Base-by-base conservation (phyloP, 805 yeast species). In the Ogataea corticis region DNA sequence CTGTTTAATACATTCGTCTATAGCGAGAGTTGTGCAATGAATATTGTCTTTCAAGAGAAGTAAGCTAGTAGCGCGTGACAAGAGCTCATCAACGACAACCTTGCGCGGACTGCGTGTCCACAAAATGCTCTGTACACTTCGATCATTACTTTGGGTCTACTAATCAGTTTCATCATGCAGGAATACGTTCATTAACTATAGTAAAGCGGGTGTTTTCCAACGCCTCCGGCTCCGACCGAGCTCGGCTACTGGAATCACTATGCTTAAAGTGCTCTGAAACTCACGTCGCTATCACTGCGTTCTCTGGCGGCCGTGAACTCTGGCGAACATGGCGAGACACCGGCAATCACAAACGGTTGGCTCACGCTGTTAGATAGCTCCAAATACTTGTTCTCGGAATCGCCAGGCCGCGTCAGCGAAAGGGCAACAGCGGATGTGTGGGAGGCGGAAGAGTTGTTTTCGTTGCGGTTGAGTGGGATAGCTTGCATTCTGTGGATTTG, bases 281-380 rank as follows among this genome's bases (percentile, higher is more conserved):
- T 46, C 36, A 49, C 33, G 5, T 48, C 54, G 38, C 56, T 52
- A 31, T 55, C 55, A 32, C 57, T 50, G 36, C 58, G 50, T 10
- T 48, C 48, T 39, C 55, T 51, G 9, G 32, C 29, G 18, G 58
- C 48, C 11, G 44, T 29, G 44, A 59, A 58, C 27, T 60, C 58
- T 10, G 64, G 63, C 6, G 80, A 72, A 7, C 72, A 73, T 29
- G 87, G 88, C 1, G 87, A 81, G 37, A 82, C 73, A 49, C 76
- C 66, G 57, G 83, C 82, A 57, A 83, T 82, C 44, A 83, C 74
- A 57, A 82, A 83, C 54, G 90, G 88, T 63, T 77, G 71, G 46
- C 78, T 72, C 41, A 74, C 65, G 50, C 79, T 80, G 42, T 80
- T 73, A 32, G 83, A 72, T 62, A 83, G 72, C 38, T 73, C 70